Evolutionary conservation across 352 stramenopile genomes (phyloP), one percentile per base, ranked within the genome.

Genomic region (Pythium oligandrum): DNA sequence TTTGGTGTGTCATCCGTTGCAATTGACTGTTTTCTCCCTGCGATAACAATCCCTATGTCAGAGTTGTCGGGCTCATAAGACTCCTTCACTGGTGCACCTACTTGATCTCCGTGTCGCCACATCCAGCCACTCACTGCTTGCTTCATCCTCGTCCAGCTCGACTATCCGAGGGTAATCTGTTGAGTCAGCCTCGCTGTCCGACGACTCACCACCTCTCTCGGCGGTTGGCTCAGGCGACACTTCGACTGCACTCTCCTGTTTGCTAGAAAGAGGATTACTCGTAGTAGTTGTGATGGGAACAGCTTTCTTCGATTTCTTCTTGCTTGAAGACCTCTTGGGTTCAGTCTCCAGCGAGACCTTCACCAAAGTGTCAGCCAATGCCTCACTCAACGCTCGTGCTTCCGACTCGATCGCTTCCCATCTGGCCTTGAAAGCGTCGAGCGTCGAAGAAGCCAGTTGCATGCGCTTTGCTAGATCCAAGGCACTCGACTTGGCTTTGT

Each of bases 271-370:
- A 26, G 17, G 17, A 26, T 26, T 26, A 26, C 17, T 26, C 17
- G 17, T 26, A 26, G 17, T 26, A 26, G 17, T 26, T 26, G 17
- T 26, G 17, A 26, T 26, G 17, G 17, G 17, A 26, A 26, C 17
- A 26, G 17, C 75, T 33, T 43, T 70, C 26, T 83, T 77, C 53
- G 65, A 79, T 51, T 71, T 76, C 3, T 34, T 55, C 39, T 45
- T 69, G 46, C 73, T 79, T 3, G 30, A 48, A 3, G 31, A 39
- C 11, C 44, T 49, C 33, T 51, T 44, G 1, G 26, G 44, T 30
- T 40, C 37, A 39, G 63, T 40, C 17, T 26, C 17, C 17, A 26
- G 17, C 17, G 17, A 26, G 17, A 26, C 17, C 17, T 26, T 26
- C 17, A 26, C 17, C 17, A 26, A 26, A 26, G 17, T 26, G 11